Evolutionary conservation across 73 alveolate species (phyloP), one percentile per base, ranked within the genome.

Genomic region (Tetrahymena elliotti): DNA sequence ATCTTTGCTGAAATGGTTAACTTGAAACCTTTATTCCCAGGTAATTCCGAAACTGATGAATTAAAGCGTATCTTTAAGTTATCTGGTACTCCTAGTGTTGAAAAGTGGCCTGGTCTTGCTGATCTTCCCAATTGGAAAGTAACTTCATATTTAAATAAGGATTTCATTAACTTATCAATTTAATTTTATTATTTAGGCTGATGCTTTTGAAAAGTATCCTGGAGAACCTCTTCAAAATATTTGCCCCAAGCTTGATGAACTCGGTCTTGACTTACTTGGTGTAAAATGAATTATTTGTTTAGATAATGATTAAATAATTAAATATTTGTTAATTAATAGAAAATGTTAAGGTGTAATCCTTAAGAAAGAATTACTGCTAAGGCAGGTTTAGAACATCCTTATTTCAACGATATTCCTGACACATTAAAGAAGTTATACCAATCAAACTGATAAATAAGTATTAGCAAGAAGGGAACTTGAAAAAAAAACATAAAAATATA

Each of bases 1-100:
- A 98, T 98, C 13, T 98, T 98, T 95, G 98, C 93, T 54, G 99
- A 98, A 96, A 96, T 98, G 98, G 98, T 98, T 11, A 99, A 98
- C 95, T 94, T 97, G 93, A 97, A 96, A 93, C 99, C 99, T 34
- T 97, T 98, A 15, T 98, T 98, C 96, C 97, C 96, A 6, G 98
- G 98, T 7, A 95, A 93, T 40, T 95, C 94, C 2, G 97, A 97
- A 92, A 93, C 94, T 16, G 99, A 98, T 41, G 94, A 97, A 93
- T 83, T 97, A 36, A 97, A 96, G 93, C 95, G 95, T 95, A 98
- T 98, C 33, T 98, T 98, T 94, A 96, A 96, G 94, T 94, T 97
- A 24, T 31, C 97, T 33, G 99, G 99, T 34, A 97, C 99, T 8
- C 99, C 99, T 15, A 95, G 96, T 54, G 99, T 97, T 94, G 98